Evolutionary conservation across 1,139 yeast genomes (phyloP).

Genomic region (Magnusiomyces fungicola): DNA sequence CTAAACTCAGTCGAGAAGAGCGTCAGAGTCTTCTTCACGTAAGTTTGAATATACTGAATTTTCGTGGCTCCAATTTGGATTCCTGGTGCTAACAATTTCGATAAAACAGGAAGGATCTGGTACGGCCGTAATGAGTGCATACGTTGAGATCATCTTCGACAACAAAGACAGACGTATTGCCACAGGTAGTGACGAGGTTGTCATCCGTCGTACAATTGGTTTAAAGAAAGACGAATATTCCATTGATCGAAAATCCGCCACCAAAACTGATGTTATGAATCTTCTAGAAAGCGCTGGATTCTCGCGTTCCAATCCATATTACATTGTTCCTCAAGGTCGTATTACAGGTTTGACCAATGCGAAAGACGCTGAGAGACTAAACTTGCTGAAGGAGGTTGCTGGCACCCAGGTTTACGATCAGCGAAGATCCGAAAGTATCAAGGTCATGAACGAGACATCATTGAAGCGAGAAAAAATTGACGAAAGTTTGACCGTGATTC

Average conservation of each 20-base stretch:
- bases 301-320: constrained; percentile 84
- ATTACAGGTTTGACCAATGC: constrained; percentile 79
- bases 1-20: constrained; percentile 82
- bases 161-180: constrained; percentile 74
- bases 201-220: constrained; percentile 83
- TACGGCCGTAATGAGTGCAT: constrained; percentile 78
- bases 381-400: constrained; percentile 80
- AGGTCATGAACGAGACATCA: constrained; percentile 69
- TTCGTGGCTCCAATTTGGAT: too few relatives aligned
- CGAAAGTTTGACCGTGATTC: constrained; percentile 63
- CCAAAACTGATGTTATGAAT: constrained; percentile 75
- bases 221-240: constrained; percentile 82
- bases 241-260: constrained; percentile 68
- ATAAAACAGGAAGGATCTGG: constrained; percentile 59
- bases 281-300: constrained; percentile 89
- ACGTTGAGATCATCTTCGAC: constrained; percentile 83
- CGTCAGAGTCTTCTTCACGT: constrained; percentile 74
- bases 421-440: constrained; percentile 68
- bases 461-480: constrained; percentile 67
- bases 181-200: constrained; percentile 56
- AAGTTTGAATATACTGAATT: constrained; percentile 37
- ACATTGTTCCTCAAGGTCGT: constrained; percentile 95
- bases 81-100: too few relatives aligned
- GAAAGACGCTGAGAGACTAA: constrained; percentile 71
- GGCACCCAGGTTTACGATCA: constrained; percentile 91